A percentile compares a stretch with the other conserved stretches of the same genome.
These are phyloP conservation scores for Globisporangium iwayamae DNA, from an alignment of 352 stramenopile species.

Conservation along the genomic window DNA sequence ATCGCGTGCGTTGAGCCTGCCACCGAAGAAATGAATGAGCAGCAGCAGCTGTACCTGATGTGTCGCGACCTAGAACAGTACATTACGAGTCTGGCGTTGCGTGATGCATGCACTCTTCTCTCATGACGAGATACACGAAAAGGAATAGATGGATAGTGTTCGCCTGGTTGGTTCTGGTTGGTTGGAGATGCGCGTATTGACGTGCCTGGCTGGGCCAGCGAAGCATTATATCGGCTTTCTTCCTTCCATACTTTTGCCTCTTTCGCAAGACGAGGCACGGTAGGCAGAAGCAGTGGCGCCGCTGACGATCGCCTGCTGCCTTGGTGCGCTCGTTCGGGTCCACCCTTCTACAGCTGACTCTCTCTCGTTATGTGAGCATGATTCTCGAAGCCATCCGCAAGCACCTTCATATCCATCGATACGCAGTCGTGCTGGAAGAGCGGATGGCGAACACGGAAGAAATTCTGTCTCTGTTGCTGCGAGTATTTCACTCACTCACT, in stretches of 20 bases:
- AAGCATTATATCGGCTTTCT: too few relatives aligned
- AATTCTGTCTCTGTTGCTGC: neutral
- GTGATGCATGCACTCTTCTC: too few relatives aligned
- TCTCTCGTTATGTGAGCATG: neutral
- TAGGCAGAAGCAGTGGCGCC: too few relatives aligned
- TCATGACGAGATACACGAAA: too few relatives aligned
- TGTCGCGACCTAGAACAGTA: neutral
- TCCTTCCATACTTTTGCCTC: too few relatives aligned
- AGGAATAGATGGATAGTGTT: too few relatives aligned
- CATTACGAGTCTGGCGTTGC: neutral
- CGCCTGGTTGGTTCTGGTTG: too few relatives aligned
- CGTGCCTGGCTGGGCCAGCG: too few relatives aligned
- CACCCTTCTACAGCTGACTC: slow-evolving; percentile 5
- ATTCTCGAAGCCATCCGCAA: neutral
- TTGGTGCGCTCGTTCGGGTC: neutral
- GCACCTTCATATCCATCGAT: neutral
- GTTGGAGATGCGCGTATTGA: too few relatives aligned
- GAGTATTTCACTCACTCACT: slow-evolving; percentile 1
- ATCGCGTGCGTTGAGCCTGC: neutral
- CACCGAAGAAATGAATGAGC: too few relatives aligned
- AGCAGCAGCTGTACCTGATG: neutral
- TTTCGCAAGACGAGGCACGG: too few relatives aligned
- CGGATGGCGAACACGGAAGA: neutral
- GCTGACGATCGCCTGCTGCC: too few relatives aligned
- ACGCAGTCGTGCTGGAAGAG: neutral